These are phyloP conservation scores for Murraya koenigii DNA, from an alignment of 345 rosid genomes.

Conservation along the genomic window DNA sequence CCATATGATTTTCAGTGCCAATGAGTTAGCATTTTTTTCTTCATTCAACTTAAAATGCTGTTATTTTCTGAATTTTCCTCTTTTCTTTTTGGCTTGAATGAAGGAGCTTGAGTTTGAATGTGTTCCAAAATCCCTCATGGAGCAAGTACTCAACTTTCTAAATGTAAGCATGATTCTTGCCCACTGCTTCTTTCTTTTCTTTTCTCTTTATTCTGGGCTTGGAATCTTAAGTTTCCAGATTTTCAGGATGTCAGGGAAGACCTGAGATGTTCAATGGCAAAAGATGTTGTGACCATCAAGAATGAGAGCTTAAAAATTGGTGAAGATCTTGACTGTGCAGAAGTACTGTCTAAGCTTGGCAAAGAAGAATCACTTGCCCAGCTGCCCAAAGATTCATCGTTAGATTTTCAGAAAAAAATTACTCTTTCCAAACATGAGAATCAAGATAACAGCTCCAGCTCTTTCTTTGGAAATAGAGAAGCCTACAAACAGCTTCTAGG, in stretches of 20 bases:
- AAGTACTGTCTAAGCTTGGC: constrained; percentile 20
- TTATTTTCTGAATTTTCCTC: constrained; percentile 10
- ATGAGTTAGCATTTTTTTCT: not conserved
- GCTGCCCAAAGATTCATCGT: constrained; percentile 30
- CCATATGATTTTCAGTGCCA: not conserved
- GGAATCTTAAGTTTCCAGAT: constrained; percentile 29
- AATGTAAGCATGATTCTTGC: constrained; percentile 47
- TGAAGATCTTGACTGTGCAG: constrained; percentile 31
- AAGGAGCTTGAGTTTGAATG: constrained; percentile 91
- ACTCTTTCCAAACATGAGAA: constrained; percentile 66
- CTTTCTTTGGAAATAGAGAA: constrained; percentile 42
- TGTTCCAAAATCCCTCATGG: constrained; percentile 92
- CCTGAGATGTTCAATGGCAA: constrained; percentile 92
- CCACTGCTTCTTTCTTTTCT: not conserved
- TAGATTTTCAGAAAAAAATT: constrained; percentile 85
- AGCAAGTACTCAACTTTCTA: constrained; percentile 74
- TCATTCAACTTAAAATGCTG: not conserved
- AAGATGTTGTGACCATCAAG: constrained; percentile 66
- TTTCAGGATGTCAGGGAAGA: constrained; percentile 88
- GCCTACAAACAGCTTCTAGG: constrained; percentile 60
- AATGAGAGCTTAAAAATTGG: constrained; percentile 68
- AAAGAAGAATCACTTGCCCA: constrained; percentile 29
- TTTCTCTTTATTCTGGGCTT: constrained; percentile 9
- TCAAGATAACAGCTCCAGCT: constrained; percentile 42
- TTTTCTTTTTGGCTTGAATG: constrained; percentile 22